These are phyloP conservation scores for Lasiosphaeria miniovina DNA, from an alignment of 495 filamentous ascomycete genomes.

Conservation along the genomic window DNA sequence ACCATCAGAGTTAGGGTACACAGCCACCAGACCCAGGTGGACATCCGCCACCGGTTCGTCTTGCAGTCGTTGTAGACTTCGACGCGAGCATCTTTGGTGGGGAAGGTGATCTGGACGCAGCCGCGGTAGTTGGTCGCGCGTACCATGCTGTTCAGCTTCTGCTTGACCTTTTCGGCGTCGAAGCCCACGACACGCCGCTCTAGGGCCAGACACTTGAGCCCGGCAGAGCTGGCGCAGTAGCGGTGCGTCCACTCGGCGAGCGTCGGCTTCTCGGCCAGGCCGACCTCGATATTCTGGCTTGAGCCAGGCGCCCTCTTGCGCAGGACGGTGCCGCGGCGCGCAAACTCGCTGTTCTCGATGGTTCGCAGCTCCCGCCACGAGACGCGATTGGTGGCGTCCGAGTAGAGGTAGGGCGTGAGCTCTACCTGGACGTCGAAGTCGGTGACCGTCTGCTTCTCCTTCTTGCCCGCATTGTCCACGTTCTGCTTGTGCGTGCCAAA, in stretches of 20 bases:
- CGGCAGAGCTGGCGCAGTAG: constrained; percentile 48
- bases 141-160: constrained; percentile 47
- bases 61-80: constrained; percentile 54
- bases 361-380: constrained; percentile 34
- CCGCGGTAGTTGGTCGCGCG: constrained; percentile 61
- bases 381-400: constrained; percentile 28
- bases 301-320: constrained; percentile 39
- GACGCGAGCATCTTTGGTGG: constrained; percentile 44
- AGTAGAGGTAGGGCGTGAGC: constrained; percentile 48
- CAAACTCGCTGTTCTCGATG: constrained; percentile 39
- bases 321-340: constrained; percentile 41
- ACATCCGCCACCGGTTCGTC: constrained; percentile 57
- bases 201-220: constrained; percentile 51
- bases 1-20: constrained; percentile 61
- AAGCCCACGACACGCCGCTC: constrained; percentile 50
- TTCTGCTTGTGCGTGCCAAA: constrained; percentile 51
- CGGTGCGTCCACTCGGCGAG: constrained; percentile 56
- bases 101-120: constrained; percentile 48
- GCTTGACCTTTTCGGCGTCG: constrained; percentile 43
- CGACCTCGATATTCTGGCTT: constrained; percentile 37
- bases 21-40: constrained; percentile 53
- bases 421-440: constrained; percentile 54
- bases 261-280: constrained; percentile 34
- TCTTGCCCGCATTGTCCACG: constrained; percentile 42
- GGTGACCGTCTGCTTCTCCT: constrained; percentile 38